Base-by-base conservation (phyloP, 2,329 filamentous ascomycete species). In the Cordyceps cicadae region DNA sequence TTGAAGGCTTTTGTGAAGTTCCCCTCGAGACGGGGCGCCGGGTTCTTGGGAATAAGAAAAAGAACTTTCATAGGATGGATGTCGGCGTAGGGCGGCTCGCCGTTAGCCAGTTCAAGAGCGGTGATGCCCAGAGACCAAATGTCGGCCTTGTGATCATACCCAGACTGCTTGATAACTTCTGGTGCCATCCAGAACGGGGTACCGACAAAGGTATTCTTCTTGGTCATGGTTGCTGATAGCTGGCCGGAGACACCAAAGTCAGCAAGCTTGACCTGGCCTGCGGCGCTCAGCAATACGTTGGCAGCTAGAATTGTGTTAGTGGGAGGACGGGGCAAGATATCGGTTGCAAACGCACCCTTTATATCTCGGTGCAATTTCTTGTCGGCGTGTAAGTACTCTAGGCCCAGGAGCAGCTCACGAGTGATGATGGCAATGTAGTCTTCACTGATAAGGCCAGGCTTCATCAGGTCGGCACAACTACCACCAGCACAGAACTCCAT, bases 141-240 rank as follows among this genome's bases (percentile, higher is more conserved):
- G 71, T 97, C 93, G 50, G 93, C 93, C 76, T 97, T 97, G 77
- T 96, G 91, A 73, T 97, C 93, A 77, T 97, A 97, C 54, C 93
- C 93, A 62, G 92, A 96, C 74, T 99, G 93, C 76, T 96, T 96
- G 74, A 99, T 99, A 60, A 97, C 93, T 76, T 99, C 93, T 12
- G 93, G 93, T 3, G 94, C 93, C 93, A 99, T 99, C 94, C 94
- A 99, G 72, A 97, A 99, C 1, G 94, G 93, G 0, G 93, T 97
- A 39, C 94, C 94, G 37, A 99, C 93, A 73, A 97, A 99, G 0
- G 93, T 97, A 72, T 97, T 97, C 78, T 97, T 97, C 81, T 97
- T 97, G 64, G 93, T 97, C 92, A 97, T 97, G 54, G 93, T 99
- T 7, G 93, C 93, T 11, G 93, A 95, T 24, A 97, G 82, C 75